These are phyloP conservation scores for Leishmania gerbilli DNA, from an alignment of 208 protist species.

Conservation along the genomic window DNA sequence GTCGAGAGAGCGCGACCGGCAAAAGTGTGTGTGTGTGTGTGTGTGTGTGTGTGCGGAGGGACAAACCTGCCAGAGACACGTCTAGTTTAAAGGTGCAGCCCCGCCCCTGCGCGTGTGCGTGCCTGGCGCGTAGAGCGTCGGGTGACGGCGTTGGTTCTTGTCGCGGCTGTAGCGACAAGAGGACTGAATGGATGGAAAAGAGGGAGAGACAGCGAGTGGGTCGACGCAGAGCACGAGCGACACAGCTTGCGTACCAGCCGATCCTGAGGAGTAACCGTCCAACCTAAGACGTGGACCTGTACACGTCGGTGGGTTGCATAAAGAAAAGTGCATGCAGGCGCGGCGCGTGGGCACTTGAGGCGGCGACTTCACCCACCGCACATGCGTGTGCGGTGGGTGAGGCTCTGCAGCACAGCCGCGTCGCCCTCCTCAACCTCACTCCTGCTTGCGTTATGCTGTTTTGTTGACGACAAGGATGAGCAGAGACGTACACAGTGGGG, in stretches of 20 bases:
- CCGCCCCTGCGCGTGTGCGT: background rate
- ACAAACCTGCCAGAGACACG: background rate
- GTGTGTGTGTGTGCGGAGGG: slow-evolving; percentile 5
- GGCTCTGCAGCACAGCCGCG: too few relatives aligned
- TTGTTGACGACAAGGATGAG: too few relatives aligned
- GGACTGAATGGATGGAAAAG: background rate
- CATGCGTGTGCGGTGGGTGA: too few relatives aligned
- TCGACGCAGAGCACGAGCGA: background rate
- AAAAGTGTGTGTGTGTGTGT: background rate
- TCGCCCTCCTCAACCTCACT: too few relatives aligned
- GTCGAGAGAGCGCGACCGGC: too few relatives aligned
- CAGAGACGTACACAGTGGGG: too few relatives aligned
- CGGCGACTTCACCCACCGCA: background rate
- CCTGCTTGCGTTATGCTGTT: too few relatives aligned
- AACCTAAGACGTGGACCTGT: background rate
- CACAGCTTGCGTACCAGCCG: background rate
- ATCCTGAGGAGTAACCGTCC: background rate
- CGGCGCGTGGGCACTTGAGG: too few relatives aligned
- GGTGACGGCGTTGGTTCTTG: background rate
- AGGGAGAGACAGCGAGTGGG: background rate
- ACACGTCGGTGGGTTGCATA: background rate
- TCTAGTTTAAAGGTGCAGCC: background rate
- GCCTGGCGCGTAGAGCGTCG: background rate
- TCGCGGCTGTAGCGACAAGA: background rate
- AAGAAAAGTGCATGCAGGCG: background rate